A percentile compares a stretch with the other conserved stretches of the same genome.
phyloP scores from a whole-genome alignment of 257 asterid genomes.

The Solanum pinnatisectum region DNA sequence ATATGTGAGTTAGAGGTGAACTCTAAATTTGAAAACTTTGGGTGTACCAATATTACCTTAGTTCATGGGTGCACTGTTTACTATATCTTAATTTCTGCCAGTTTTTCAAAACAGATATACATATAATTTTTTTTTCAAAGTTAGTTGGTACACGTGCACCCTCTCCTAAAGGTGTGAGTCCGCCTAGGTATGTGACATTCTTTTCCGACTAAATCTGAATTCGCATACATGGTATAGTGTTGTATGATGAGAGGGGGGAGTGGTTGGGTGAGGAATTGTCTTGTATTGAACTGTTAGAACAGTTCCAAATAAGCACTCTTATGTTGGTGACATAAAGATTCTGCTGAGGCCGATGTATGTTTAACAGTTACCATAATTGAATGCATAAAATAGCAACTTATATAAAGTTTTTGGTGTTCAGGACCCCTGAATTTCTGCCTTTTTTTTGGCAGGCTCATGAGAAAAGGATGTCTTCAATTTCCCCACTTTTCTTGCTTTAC shows the following conservation, averaged over 20 bases:
- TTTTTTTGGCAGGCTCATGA: conserved; percentile 43
- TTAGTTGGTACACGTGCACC: too few species aligned
- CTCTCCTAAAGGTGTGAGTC: too few species aligned
- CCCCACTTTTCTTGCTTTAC: conserved; percentile 10
- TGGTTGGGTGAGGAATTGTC: not conserved
- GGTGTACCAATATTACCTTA: too few species aligned
- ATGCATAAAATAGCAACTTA: conserved; percentile 25
- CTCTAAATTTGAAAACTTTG: too few species aligned
- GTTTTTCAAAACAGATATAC: too few species aligned
- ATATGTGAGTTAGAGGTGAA: too few species aligned
- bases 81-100: too few species aligned
- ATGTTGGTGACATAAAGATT: conserved; percentile 51
- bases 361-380: conserved; percentile 46
- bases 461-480: conserved; percentile 29
- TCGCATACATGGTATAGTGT: not conserved
- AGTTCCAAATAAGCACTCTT: conserved; percentile 28
- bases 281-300: conserved; percentile 20
- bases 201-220: not conserved
- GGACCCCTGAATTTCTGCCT: conserved; percentile 58
- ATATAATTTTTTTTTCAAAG: too few species aligned
- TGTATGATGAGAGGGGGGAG: not conserved
- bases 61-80: too few species aligned
- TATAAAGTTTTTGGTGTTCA: conserved; percentile 10
- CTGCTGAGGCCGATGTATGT: conserved; percentile 33
- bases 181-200: too few species aligned